Evolutionary conservation across 371 early-diverging fungal genomes (phyloP).

Genomic region (Circinella umbellata): DNA sequence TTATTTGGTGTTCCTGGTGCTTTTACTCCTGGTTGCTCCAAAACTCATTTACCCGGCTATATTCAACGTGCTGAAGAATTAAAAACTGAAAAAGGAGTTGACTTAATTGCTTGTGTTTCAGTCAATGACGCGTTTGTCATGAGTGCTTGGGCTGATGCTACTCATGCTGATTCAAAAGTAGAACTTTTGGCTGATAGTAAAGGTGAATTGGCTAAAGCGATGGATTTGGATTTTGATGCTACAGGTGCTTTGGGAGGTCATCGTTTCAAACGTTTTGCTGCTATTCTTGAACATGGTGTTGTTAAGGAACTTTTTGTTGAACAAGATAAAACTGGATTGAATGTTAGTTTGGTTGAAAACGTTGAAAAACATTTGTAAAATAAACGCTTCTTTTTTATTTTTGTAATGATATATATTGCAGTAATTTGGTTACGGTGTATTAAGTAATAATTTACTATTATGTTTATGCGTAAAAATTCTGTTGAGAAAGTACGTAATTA

Average conservation of each 20-base stretch:
- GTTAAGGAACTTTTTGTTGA: conserved; percentile 56
- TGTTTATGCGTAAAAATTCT: too few relatives aligned
- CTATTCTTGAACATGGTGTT: conserved; percentile 63
- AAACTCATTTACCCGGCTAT: conserved; percentile 75
- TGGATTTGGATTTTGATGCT: conserved; percentile 71
- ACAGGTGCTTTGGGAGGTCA: conserved; percentile 66
- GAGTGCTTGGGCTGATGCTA: conserved; percentile 70
- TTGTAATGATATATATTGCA: too few relatives aligned
- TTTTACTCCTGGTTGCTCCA: conserved; percentile 70
- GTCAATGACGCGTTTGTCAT: conserved; percentile 80
- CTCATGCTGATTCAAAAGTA: conserved; percentile 41
- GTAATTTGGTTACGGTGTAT: too few relatives aligned
- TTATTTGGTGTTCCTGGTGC: conserved; percentile 69
- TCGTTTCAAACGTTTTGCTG: conserved; percentile 73
- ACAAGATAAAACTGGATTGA: conserved; percentile 64
- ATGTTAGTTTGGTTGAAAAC: conserved; percentile 58
- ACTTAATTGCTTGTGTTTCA: conserved; percentile 66
- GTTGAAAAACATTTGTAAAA: conserved; percentile 41
- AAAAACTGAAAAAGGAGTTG: conserved; percentile 66
- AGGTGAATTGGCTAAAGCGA: conserved; percentile 65
- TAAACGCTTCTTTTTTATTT: background rate
- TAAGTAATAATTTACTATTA: too few relatives aligned
- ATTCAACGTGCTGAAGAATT: conserved; percentile 59
- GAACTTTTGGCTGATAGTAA: conserved; percentile 70
- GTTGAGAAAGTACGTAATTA: too few relatives aligned